Evolutionary conservation across 169 alveolate genomes (phyloP).

Genomic region (Cystoisospora suis): DNA sequence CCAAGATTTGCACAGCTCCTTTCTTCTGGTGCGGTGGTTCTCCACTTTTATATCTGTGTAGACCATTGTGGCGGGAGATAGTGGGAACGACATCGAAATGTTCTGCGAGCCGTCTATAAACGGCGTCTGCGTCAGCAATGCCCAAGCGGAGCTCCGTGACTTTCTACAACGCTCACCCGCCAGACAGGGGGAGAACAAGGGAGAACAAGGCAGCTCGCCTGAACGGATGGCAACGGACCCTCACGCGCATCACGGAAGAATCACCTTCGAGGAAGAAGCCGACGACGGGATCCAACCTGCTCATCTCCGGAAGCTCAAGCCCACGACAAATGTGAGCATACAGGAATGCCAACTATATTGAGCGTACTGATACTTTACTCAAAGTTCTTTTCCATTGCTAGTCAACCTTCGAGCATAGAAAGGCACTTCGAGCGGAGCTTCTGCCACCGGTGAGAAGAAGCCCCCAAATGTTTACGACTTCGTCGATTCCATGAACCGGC

Average conservation of each 20-base stretch:
- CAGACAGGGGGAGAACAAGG: neutral
- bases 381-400: too few species aligned
- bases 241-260: neutral
- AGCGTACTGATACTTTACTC: too few species aligned
- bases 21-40: too few species aligned
- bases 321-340: neutral
- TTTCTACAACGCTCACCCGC: neutral
- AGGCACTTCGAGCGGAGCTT: too few species aligned
- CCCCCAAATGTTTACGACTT: too few species aligned
- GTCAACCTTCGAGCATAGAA: too few species aligned
- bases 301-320: neutral
- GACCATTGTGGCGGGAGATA: constrained; percentile 70
- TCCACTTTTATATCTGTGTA: too few species aligned
- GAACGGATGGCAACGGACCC: neutral
- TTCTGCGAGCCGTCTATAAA: constrained; percentile 38
- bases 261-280: neutral
- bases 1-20: too few species aligned
- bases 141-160: constrained; percentile 65
- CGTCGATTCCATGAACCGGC: too few species aligned
- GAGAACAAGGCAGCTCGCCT: neutral
- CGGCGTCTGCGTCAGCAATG: constrained; percentile 70
- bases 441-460: too few species aligned
- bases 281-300: neutral
- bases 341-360: too few species aligned
- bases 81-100: constrained; percentile 73